phyloP scores from a whole-genome alignment of 2,329 filamentous ascomycete species.

The Coniochaeta pulveracea region DNA sequence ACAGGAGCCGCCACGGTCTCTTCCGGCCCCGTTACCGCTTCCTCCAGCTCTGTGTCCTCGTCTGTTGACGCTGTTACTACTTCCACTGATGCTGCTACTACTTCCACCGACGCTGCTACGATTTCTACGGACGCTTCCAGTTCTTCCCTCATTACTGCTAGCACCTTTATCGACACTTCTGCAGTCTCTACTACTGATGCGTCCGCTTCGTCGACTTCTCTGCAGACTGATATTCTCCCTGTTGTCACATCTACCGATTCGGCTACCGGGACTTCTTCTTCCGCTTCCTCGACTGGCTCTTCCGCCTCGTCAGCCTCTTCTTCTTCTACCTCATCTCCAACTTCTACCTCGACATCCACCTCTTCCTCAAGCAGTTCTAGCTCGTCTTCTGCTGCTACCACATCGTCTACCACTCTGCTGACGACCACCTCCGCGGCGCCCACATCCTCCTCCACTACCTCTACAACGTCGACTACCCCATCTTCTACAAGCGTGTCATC shows the following conservation, averaged over 20 bases:
- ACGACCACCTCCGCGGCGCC: slow-evolving; percentile 5
- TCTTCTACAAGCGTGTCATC: slow-evolving; percentile 7
- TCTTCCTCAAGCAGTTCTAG: slow-evolving; percentile 5
- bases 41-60: no score
- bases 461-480: slow-evolving; percentile 6
- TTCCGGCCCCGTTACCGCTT: slow-evolving; percentile 6
- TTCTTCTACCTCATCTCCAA: slow-evolving; percentile 7
- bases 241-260: no score
- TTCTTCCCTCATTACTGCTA: slow-evolving; percentile 8
- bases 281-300: slow-evolving; percentile 8
- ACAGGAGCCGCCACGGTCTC: slow-evolving; percentile 5
- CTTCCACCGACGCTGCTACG: background rate
- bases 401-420: slow-evolving; percentile 3
- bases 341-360: slow-evolving; percentile 5
- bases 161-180: no score
- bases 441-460: slow-evolving; percentile 9
- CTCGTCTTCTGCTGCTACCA: background rate
- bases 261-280: no score
- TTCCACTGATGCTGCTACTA: background rate
- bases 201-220: no score
- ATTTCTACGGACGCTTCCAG: slow-evolving; percentile 7
- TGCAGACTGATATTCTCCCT: no score
- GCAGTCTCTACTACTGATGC: no score
- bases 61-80: background rate
- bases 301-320: slow-evolving; percentile 6